Evolutionary conservation across 371 early-diverging fungal species (phyloP).

Genomic region (Dichotomocladium elegans): DNA sequence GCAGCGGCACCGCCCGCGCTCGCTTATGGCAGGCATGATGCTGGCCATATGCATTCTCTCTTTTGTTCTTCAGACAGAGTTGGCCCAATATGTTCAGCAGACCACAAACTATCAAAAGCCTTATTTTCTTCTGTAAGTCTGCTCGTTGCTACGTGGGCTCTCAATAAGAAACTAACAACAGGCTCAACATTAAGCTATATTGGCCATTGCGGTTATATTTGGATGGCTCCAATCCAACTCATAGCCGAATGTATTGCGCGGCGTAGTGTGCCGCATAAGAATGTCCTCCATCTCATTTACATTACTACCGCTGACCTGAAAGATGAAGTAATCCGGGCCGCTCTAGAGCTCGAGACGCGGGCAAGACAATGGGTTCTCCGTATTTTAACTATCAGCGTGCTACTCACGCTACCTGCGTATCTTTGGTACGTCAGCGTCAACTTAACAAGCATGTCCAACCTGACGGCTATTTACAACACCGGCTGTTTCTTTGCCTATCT

Average conservation of each 20-base stretch:
- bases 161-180: background rate
- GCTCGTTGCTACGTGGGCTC: background rate
- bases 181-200: constrained; percentile 44
- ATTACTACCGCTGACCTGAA: background rate
- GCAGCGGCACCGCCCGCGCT: constrained; percentile 4
- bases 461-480: constrained; percentile 82
- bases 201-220: constrained; percentile 68
- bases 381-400: constrained; percentile 27
- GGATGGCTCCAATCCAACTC: constrained; percentile 66
- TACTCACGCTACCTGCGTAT: constrained; percentile 70
- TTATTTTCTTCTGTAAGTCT: constrained; percentile 71
- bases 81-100: constrained; percentile 64
- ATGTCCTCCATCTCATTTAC: background rate
- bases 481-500: constrained; percentile 79
- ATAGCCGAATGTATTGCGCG: constrained; percentile 38
- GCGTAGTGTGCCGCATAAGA: constrained; percentile 12
- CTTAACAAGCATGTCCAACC: constrained; percentile 69
- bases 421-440: constrained; percentile 80
- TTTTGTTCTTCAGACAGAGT: constrained; percentile 65
- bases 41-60: constrained; percentile 54
- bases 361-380: background rate
- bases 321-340: background rate
- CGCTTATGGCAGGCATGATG: constrained; percentile 36
- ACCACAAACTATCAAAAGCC: constrained; percentile 64
- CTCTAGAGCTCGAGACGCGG: background rate